Conservation (phyloP, 1,139 yeast species). For the Scheffersomyces segobiensis region DNA sequence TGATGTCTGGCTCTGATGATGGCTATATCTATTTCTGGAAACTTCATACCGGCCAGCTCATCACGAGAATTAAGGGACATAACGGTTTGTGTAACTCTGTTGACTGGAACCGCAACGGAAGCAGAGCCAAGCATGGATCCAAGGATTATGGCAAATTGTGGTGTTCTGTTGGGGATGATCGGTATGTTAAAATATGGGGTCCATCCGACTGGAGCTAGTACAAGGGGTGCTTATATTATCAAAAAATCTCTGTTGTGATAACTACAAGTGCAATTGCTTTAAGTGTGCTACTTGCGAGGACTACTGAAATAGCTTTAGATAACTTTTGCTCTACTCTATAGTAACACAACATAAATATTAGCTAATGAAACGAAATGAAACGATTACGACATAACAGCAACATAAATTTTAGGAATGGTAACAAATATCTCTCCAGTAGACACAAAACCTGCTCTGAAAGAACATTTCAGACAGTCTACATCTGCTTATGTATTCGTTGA, state of each 20-base stretch:
- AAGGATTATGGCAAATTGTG: slow-evolving; percentile 53
- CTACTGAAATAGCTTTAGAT: not conserved
- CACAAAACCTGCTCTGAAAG: too few species aligned
- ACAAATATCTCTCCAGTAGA: too few species aligned
- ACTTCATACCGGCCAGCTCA: slow-evolving; percentile 66
- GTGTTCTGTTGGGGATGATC: slow-evolving; percentile 88
- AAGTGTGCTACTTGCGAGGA: too few species aligned
- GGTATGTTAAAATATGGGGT: slow-evolving; percentile 67
- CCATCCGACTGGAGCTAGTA: slow-evolving; percentile 19
- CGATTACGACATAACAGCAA: not conserved
- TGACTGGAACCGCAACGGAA: slow-evolving; percentile 59
- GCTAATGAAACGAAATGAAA: not conserved
- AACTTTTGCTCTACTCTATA: not conserved
- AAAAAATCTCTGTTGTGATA: not conserved
- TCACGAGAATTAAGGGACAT: slow-evolving; percentile 65
- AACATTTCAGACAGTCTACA: too few species aligned
- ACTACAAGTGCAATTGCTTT: not conserved
- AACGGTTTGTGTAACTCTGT: slow-evolving; percentile 69
- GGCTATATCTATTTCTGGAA: slow-evolving; percentile 83
- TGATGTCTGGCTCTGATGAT: slow-evolving; percentile 83
- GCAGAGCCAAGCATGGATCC: slow-evolving; percentile 22
- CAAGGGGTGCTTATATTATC: not conserved
- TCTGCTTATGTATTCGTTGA: too few species aligned
- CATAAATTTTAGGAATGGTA: too few species aligned
- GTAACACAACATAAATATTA: not conserved